Evolutionary conservation across 805 yeast species (phyloP).

Genomic region (Zygosaccharomyces pseudorouxii): DNA sequence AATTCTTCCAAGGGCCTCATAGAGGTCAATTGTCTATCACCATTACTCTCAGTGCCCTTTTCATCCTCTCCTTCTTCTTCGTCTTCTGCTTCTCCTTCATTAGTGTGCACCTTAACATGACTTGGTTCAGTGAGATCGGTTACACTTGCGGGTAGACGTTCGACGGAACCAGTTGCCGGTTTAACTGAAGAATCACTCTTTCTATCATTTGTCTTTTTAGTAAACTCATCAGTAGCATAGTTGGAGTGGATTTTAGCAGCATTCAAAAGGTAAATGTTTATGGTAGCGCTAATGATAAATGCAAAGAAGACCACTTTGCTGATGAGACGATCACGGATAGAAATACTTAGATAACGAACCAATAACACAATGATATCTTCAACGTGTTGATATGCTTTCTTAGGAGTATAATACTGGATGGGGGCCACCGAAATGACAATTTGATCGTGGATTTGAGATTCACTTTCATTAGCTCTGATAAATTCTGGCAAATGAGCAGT

Average conservation of each 20-base stretch:
- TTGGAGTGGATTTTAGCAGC: conserved; percentile 68
- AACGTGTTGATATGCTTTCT: conserved; percentile 47
- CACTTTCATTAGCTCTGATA: conserved; percentile 26
- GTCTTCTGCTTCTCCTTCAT: conserved; percentile 24
- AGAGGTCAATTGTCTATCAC: conserved; percentile 33
- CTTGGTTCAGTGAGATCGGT: conserved; percentile 1
- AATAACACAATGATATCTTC: conserved; percentile 54
- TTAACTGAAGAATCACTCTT: conserved; percentile 10
- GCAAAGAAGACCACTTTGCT: conserved; percentile 71
- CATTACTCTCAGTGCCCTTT: conserved; percentile 18
- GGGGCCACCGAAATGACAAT: conserved; percentile 56
- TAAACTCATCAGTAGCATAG: conserved; percentile 34
- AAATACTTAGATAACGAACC: conserved; percentile 53
- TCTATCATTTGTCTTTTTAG: conserved; percentile 17
- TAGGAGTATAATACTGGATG: conserved; percentile 53
- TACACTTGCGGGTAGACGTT: background rate
- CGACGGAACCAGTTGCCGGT: conserved; percentile 3
- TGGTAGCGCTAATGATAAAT: conserved; percentile 68
- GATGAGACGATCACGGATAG: conserved; percentile 74
- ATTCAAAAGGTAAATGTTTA: conserved; percentile 80
- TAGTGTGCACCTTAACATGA: conserved; percentile 11
- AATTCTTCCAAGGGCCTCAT: conserved; percentile 63
- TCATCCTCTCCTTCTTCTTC: conserved; percentile 21
- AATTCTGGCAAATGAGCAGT: conserved; percentile 42
- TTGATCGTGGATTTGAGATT: conserved; percentile 38